Evolutionary conservation across 306 rosid species (phyloP), one percentile per base, ranked within the genome.

Genomic region (Biancaea sappan): DNA sequence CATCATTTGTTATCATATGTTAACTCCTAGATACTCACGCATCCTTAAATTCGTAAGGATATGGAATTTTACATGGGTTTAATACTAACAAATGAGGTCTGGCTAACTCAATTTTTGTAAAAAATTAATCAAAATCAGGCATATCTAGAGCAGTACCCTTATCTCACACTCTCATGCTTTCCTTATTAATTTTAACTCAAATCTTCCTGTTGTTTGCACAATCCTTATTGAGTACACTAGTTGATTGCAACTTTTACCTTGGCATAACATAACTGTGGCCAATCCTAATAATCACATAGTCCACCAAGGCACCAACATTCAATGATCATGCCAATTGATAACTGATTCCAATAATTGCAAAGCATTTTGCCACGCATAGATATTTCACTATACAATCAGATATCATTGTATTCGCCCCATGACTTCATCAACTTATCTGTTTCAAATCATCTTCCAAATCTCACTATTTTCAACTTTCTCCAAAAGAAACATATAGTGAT

Each of bases 11-110:
- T 28, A 59, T 66, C 72, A 67, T 40, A 66, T 59, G 41, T 66
- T 37, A 52, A 52, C 31, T 22, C 28, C 15, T 31, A 52, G 4
- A 12, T 26, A 26, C 3, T 56, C 24, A 6, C 6, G 11, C 13
- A 10, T 25, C 12, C 62, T 56, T 1, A 28, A 57, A 26, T 28
- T 57, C 63, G 1, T 13, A 5, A 2, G 29, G 24, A 4, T 26
- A 4, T 13, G 25, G 22, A 48, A 64, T n/a, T 14, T 44, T 1
- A 44, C 4, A 1, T 15, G 7, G 19, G 6, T 0, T 38, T 40
- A 29, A 78, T 64, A 51, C 73, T 19, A 72, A 65, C 15, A 44
- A 40, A 21, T n/a, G 54, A 71, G 69, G 63, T 13, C 59, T 57
- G 25, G 15, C n/a, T 66, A 26, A 50, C 40, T 38, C 31, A 19